phyloP scores from a whole-genome alignment of 306 rosid genomes.

The Oemleria cerasiformis region DNA sequence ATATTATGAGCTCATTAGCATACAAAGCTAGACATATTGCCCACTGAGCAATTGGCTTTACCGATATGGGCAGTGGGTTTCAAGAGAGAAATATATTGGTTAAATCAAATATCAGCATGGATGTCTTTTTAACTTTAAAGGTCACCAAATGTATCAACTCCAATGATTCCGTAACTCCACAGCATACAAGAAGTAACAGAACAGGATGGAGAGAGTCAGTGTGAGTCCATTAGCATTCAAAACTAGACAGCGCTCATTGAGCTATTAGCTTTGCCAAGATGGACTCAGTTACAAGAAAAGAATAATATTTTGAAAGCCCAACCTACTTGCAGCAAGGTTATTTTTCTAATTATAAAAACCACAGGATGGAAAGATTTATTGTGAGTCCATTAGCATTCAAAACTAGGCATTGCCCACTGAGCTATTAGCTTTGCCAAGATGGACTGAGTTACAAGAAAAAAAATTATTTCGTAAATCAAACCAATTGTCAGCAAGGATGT shows the following conservation, averaged over 20 bases:
- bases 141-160: conserved; percentile 40
- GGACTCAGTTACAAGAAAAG: conserved; percentile 32
- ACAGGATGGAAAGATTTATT: conserved; percentile 35
- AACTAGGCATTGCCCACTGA: conserved; percentile 43
- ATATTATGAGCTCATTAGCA: conserved; percentile 56
- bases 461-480: background rate
- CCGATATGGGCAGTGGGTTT: conserved; percentile 59
- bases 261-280: conserved; percentile 69
- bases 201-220: conserved; percentile 34
- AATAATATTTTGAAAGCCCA: background rate
- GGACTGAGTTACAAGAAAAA: conserved; percentile 32
- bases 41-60: conserved; percentile 46
- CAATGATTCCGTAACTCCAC: conserved; percentile 42
- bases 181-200: conserved; percentile 26
- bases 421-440: conserved; percentile 67
- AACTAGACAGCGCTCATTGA: conserved; percentile 39
- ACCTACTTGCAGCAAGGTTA: too few species aligned
- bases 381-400: conserved; percentile 67
- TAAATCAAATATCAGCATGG: background rate
- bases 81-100: background rate
- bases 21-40: conserved; percentile 59
- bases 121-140: background rate
- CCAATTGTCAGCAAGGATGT: background rate
- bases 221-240: conserved; percentile 71
- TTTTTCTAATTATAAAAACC: background rate